Evolutionary conservation across 1,284 basidiomycete species (phyloP).

Genomic region (Moniliella sp.): DNA sequence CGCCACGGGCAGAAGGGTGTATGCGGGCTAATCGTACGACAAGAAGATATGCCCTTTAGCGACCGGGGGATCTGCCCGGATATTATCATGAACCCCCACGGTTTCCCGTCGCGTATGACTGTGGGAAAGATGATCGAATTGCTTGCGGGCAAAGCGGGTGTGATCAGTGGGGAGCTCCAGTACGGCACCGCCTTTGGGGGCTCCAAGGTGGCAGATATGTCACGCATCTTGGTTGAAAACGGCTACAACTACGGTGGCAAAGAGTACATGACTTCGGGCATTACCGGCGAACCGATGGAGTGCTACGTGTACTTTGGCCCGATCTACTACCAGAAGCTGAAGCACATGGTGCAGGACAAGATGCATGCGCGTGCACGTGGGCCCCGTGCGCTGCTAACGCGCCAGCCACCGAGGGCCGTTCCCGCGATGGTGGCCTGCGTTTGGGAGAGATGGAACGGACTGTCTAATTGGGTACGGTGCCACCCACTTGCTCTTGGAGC

Average conservation of each 20-base stretch:
- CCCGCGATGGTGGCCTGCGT: slow-evolving; percentile 83
- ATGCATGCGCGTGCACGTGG: slow-evolving; percentile 79
- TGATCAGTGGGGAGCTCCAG: slow-evolving; percentile 61
- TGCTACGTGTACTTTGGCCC: slow-evolving; percentile 96
- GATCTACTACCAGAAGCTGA: slow-evolving; percentile 61
- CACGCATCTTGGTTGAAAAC: slow-evolving; percentile 71
- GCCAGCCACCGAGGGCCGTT: slow-evolving; percentile 92
- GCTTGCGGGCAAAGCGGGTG: slow-evolving; percentile 59
- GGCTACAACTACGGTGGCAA: slow-evolving; percentile 95
- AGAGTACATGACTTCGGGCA: slow-evolving; percentile 90
- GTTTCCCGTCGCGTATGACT: slow-evolving; percentile 94
- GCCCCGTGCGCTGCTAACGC: slow-evolving; percentile 80
- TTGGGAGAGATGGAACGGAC: slow-evolving; percentile 98
- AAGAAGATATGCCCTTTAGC: slow-evolving; percentile 98
- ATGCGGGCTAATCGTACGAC: slow-evolving; percentile 89
- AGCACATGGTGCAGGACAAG: slow-evolving; percentile 71
- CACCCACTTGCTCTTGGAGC: slow-evolving; percentile 57
- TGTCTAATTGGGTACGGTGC: slow-evolving; percentile 37
- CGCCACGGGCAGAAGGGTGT: slow-evolving; percentile 97
- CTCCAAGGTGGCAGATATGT: slow-evolving; percentile 98
- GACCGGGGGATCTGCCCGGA: slow-evolving; percentile 87
- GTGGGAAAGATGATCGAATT: slow-evolving; percentile 99
- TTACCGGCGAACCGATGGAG: slow-evolving; percentile 85
- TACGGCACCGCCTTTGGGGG: slow-evolving; percentile 90
- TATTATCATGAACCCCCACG: slow-evolving; percentile 99